Percentiles rank a stretch among this genome's conserved stretches.
phyloP scores from a whole-genome alignment of 2,329 filamentous ascomycete species.

The Coniochaeta sp. region DNA sequence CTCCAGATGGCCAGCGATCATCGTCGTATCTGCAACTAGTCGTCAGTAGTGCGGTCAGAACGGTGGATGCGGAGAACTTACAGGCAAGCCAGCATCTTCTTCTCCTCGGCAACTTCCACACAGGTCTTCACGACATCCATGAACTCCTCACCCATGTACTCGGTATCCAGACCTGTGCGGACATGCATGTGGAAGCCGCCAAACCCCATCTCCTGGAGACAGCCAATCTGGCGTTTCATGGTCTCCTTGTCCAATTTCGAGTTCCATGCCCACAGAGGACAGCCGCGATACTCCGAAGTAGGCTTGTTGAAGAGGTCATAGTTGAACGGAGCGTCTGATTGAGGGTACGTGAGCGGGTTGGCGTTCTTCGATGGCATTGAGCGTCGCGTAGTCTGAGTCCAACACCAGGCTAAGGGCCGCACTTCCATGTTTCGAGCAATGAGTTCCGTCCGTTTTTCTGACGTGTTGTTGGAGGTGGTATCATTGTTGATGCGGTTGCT shows the following conservation, averaged over 20 bases:
- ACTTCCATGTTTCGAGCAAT: no score
- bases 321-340: conserved; percentile 15
- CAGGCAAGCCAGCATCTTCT: conserved; percentile 23
- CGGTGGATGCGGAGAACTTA: no score
- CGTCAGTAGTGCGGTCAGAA: no score
- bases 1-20: conserved; percentile 23
- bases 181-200: conserved; percentile 25
- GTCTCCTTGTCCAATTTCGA: conserved; percentile 18
- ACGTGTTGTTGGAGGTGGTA: no score
- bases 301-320: conserved; percentile 19
- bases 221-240: conserved; percentile 21
- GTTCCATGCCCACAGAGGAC: conserved; percentile 24
- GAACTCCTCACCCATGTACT: conserved; percentile 23
- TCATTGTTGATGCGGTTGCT: no score
- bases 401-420: no score
- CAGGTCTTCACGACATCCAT: conserved; percentile 21
- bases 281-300: conserved; percentile 22
- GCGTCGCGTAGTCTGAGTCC: no score
- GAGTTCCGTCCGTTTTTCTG: no score
- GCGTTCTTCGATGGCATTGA: no score
- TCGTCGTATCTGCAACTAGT: conserved; percentile 16
- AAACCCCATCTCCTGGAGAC: conserved; percentile 22
- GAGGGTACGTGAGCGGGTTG: conserved; percentile 22
- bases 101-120: conserved; percentile 22
- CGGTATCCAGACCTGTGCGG: conserved; percentile 22